A percentile compares a stretch with the other conserved stretches of the same genome.
Evolutionary conservation across 306 rosid species (phyloP).

Genomic region (Cotoneaster glaucophyllus): DNA sequence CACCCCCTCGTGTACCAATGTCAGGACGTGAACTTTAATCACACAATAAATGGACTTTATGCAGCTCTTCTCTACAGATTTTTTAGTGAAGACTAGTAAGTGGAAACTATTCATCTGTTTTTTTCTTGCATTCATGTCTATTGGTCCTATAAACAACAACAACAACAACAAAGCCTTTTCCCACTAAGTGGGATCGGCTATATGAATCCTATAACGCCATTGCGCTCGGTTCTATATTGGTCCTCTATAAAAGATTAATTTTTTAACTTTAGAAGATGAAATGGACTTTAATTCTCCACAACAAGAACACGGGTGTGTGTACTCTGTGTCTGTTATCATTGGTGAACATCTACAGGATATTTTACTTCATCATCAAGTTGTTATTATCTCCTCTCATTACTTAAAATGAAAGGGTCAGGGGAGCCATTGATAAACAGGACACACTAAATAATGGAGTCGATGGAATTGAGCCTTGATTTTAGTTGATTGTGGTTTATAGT

Average conservation of each 20-base stretch:
- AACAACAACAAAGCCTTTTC: too few relatives aligned
- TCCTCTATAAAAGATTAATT: not conserved
- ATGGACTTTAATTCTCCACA: not conserved
- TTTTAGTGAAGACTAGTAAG: slow-evolving; percentile 3
- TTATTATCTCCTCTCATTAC: not conserved
- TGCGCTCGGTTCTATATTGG: too few relatives aligned
- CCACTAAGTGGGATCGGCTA: too few relatives aligned
- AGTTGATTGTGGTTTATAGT: not conserved
- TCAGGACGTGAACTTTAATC: slow-evolving; percentile 11
- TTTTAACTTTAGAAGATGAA: not conserved
- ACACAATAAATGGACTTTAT: not conserved
- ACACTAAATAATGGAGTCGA: not conserved
- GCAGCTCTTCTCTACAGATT: slow-evolving; percentile 10
- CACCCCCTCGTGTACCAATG: not conserved
- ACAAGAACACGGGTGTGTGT: not conserved
- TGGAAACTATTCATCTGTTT: not conserved
- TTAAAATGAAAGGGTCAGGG: not conserved
- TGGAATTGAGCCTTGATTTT: not conserved
- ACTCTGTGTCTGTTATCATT: not conserved
- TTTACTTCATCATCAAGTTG: not conserved
- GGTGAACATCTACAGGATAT: not conserved
- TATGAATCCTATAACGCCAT: too few relatives aligned
- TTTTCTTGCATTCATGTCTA: not conserved
- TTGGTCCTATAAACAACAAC: too few relatives aligned
- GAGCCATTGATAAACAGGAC: not conserved